Base-by-base conservation (phyloP, 139 green algal genomes). In the Tetradesmus obliquus region DNA sequence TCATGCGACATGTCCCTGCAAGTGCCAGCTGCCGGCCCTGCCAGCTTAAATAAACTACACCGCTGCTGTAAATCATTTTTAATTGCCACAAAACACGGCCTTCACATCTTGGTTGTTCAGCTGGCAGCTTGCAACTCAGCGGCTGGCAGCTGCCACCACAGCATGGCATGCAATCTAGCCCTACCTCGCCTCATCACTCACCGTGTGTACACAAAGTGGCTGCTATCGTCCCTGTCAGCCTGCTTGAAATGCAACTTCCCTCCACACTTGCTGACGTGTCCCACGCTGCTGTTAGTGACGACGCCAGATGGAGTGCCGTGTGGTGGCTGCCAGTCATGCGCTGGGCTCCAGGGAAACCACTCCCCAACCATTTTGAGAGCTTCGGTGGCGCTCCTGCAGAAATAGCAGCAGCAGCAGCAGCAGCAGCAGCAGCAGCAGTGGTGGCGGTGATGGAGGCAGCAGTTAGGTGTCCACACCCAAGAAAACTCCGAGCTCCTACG, bases 341-440 rank as follows among this genome's bases (percentile, higher is more conserved):
- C 10, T 9, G 45, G 3, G 1, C 45, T 92, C 95, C 95, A 97
- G 53, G 95, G 95, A 85, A 97, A 97, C 1, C 88, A 93, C 87
- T 97, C 96, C 0, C 96, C 96, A 76, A 97, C 94, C 89, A 96
- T 87, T 84, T 97, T 95, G 2, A 97, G 92, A 4, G 92, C 95
- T 3, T 93, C 96, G 0, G 95, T 97, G 55, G 95, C 96, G 0
- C 76, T 60, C 79, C 88, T 91, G 79, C 10, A 69, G n/a, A 95
- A 93, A 5, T 96, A 94, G 55, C 20, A 20, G 57, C 60, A 81
- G 19, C 55, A 4, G 32, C 2, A 66, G 5, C 60, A 82, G 0
- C 53, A 87, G 5, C 20, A 69, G 1, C 19, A 17, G 19, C 12
- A 87, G 57, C 57, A 66, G 57, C 57, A 13, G 57, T 66, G 57